Base-by-base conservation (phyloP, 139 green algal genomes). In the Zygnema circumcarinatum region DNA sequence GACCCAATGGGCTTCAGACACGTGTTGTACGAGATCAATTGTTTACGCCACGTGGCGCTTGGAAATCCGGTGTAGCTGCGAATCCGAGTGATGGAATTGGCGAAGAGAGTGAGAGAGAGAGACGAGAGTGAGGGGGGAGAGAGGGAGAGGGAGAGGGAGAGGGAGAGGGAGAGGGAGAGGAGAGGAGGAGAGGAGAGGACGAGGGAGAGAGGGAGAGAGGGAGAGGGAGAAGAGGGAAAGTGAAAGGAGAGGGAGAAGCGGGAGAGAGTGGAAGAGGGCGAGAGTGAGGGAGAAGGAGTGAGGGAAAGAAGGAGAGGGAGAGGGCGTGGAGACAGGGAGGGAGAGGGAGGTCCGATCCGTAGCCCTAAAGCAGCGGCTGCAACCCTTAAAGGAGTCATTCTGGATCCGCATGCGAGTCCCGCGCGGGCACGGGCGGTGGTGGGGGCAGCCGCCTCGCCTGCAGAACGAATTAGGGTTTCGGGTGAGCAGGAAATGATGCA, bases 171-270 rank as follows among this genome's bases (percentile, higher is more conserved):
- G 69, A 78, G 69, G 11, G 69, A 78, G 69, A 78, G 69, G 38
- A 11, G 11, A 11, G 16, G 16, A 78, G 69, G 69, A 11, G 16
- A 16, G 16, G 38, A 78, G 7, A 78, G 7, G 16, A 78, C 36
- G 38, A 78, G 38, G 16, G 69, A 78, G 69, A 78, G 69, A 78
- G 69, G 11, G 69, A 78, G 69, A 78, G 69, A 78, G 69, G 11
- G 69, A 78, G 36, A 16, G 16, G 69, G 69, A 11, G 16, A 47
- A 11, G 69, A 11, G 16, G 7, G 69, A 11, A 11, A 16, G 38
- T 3, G 38, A 47, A 11, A 11, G 38, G 3, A 11, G 36, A 78
- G 69, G 16, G 16, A 11, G 36, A 11, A 78, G 69, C 36, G 69
- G 38, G 69, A 41, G 38, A 47, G 38, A 11, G 38, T 25, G 38